phyloP scores from a whole-genome alignment of 768 basidiomycete genomes.

The Boletus vermiculosoides region DNA sequence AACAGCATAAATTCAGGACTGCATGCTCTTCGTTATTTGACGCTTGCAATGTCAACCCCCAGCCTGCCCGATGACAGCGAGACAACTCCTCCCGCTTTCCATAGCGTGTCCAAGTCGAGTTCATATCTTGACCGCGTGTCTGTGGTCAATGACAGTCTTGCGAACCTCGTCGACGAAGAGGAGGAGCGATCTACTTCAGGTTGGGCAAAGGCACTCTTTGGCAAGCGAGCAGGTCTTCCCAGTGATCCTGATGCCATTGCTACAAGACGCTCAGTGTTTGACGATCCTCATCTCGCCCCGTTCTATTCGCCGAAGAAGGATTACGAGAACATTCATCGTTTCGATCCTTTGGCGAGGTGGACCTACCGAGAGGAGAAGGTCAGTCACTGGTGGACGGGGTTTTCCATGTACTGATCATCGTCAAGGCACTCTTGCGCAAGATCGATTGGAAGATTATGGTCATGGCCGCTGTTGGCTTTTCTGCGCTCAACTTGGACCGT shows the following conservation, averaged over 20 bases:
- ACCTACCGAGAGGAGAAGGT: constrained; percentile 55
- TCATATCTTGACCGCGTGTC: neutral
- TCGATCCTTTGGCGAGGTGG: constrained; percentile 59
- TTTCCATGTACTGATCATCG: neutral
- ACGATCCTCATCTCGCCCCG: constrained; percentile 41
- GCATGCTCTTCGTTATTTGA: neutral
- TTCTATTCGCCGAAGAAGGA: constrained; percentile 44
- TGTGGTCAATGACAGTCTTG: neutral
- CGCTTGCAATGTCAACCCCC: neutral
- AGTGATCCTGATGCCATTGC: constrained; percentile 39
- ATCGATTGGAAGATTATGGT: constrained; percentile 63
- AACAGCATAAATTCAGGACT: neutral
- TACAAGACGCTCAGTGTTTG: constrained; percentile 53
- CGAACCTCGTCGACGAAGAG: constrained; percentile 10
- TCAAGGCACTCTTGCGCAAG: constrained; percentile 48
- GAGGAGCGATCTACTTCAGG: neutral
- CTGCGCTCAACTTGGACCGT: constrained; percentile 54
- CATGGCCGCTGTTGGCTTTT: constrained; percentile 56
- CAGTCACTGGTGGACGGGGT: neutral
- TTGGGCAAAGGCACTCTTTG: neutral
- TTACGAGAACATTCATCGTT: constrained; percentile 57
- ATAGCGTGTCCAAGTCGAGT: neutral
- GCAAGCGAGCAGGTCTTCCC: neutral
- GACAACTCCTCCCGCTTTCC: neutral
- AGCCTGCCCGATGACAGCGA: neutral